Evolutionary conservation across 306 rosid genomes (phyloP).

Genomic region (Fragaria nilgerrensis): DNA sequence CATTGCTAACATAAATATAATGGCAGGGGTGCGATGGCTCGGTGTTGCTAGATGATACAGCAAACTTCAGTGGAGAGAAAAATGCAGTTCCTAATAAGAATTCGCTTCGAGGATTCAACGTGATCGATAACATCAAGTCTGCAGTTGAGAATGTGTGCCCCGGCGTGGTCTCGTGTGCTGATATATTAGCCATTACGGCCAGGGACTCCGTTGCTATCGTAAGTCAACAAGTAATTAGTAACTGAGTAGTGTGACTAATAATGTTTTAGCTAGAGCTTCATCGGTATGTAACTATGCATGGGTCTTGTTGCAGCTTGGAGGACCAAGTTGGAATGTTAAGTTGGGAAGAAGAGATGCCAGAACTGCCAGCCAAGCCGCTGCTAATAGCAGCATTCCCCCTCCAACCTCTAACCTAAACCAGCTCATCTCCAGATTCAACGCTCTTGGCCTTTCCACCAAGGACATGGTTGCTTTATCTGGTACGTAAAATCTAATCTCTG

Average conservation of each 20-base stretch:
- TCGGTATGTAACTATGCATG: not conserved
- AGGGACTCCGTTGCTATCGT: constrained; percentile 70
- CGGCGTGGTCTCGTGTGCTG: constrained; percentile 78
- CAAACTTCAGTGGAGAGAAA: constrained; percentile 74
- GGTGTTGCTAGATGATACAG: constrained; percentile 70
- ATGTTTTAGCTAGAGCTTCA: not conserved
- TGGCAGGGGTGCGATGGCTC: constrained; percentile 92
- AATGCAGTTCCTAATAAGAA: constrained; percentile 60
- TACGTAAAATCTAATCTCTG: constrained; percentile 5
- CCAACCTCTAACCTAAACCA: constrained; percentile 61
- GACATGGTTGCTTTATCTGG: constrained; percentile 86
- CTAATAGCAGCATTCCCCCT: constrained; percentile 66
- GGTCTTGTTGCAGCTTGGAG: constrained; percentile 58
- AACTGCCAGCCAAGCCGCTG: constrained; percentile 63
- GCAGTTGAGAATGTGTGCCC: constrained; percentile 73
- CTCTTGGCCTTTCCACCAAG: constrained; percentile 68
- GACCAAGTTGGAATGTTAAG: constrained; percentile 75
- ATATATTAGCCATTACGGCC: constrained; percentile 62
- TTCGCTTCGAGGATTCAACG: constrained; percentile 77
- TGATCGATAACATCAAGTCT: constrained; percentile 66
- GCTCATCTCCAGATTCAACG: constrained; percentile 52
- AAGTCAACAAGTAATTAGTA: not conserved
- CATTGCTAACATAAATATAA: not conserved
- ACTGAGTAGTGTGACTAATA: not conserved
- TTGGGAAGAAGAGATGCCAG: constrained; percentile 85